Evolutionary conservation across 768 basidiomycete species (phyloP).

Genomic region (Rhodotorula graminis): DNA sequence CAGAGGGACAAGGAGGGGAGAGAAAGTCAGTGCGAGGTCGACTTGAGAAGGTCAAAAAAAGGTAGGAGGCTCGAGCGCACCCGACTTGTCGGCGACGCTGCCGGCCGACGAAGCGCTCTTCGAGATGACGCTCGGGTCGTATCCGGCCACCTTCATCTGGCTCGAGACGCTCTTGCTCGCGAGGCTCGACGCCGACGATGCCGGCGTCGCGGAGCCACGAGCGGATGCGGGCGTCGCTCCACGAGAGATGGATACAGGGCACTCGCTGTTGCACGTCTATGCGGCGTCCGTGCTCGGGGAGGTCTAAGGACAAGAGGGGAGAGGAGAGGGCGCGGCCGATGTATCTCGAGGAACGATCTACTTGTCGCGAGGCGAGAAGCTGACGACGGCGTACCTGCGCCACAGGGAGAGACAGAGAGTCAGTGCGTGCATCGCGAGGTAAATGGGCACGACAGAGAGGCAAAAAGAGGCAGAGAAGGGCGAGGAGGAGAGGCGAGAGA

Average conservation of each 20-base stretch:
- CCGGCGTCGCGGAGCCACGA: conserved; percentile 78
- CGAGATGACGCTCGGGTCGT: conserved; percentile 28
- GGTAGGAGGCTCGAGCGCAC: conserved; percentile 5
- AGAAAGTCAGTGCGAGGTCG: too few relatives aligned
- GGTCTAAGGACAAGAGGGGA: too few relatives aligned
- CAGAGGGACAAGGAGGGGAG: background rate
- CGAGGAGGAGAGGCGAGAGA: conserved; percentile 8
- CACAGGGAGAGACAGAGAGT: background rate
- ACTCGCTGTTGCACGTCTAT: too few relatives aligned
- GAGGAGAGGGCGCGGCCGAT: too few relatives aligned
- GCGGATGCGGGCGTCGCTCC: conserved; percentile 89
- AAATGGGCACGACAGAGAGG: too few relatives aligned
- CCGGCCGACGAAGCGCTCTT: conserved; percentile 37
- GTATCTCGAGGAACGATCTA: too few relatives aligned
- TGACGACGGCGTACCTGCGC: conserved; percentile 19
- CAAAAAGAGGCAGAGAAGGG: background rate
- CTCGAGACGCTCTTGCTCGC: conserved; percentile 26
- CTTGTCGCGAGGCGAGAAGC: conserved; percentile 1
- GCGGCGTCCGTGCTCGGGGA: too few relatives aligned
- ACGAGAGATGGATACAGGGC: too few relatives aligned
- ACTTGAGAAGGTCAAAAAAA: background rate
- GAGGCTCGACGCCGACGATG: conserved; percentile 46
- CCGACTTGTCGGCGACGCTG: conserved; percentile 21
- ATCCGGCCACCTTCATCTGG: conserved; percentile 19
- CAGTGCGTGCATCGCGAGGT: too few relatives aligned